Evolutionary conservation across 495 filamentous ascomycete genomes (phyloP).

Genomic region (Talaromyces ruber): DNA sequence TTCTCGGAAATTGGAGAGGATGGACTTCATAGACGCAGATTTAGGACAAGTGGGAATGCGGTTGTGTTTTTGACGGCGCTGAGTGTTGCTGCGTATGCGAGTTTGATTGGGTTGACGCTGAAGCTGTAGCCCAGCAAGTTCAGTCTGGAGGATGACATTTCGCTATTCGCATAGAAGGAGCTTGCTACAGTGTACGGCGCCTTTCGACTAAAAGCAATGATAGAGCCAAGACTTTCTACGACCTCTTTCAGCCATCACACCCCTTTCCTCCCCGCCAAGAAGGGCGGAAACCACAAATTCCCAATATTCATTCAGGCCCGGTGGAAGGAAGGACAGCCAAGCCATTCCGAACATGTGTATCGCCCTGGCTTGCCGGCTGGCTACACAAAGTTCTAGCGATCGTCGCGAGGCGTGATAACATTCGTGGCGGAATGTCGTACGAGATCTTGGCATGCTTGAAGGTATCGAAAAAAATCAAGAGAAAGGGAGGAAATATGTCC

Average conservation of each 20-base stretch:
- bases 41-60: conserved; percentile 74
- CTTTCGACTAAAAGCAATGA: not conserved
- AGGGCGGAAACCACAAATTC: not conserved
- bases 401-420: not conserved
- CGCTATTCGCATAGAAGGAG: not conserved
- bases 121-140: conserved; percentile 29
- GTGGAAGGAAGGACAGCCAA: not conserved
- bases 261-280: conserved; percentile 8
- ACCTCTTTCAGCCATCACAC: not conserved
- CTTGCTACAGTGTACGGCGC: not conserved
- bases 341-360: not conserved
- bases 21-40: conserved; percentile 62
- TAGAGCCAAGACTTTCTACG: not conserved
- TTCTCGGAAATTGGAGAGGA: conserved; percentile 68
- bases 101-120: conserved; percentile 67
- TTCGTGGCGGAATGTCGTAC: conserved; percentile 3
- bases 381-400: not conserved
- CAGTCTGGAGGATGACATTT: not conserved
- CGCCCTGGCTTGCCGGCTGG: not conserved
- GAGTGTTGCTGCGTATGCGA: conserved; percentile 73
- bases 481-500: not conserved
- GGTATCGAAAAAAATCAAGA: not conserved
- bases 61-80: conserved; percentile 77
- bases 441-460: not conserved
- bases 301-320: not conserved